Conservation (phyloP, 2,329 filamentous ascomycete genomes). For the Didymellaceae sp. region DNA sequence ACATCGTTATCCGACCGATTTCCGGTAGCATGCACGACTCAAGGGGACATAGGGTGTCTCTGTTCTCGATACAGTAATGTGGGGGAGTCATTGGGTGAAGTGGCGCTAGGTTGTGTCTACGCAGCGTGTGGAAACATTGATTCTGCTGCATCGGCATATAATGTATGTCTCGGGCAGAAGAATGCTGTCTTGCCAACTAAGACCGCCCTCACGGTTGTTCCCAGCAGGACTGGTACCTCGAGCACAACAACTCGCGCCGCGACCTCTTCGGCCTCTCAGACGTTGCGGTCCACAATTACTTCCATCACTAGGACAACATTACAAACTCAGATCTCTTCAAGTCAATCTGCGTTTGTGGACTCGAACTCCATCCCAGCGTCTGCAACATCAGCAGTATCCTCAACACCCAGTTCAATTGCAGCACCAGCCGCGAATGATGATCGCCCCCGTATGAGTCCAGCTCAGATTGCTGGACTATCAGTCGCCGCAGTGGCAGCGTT, state of each 20-base stretch:
- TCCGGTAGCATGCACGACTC: constrained; percentile 43
- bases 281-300: constrained; percentile 13
- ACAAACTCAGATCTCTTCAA: constrained; percentile 19
- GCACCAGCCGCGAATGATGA: constrained; percentile 21
- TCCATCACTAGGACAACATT: constrained; percentile 21
- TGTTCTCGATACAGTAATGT: constrained; percentile 48
- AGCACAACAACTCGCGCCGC: constrained; percentile 23
- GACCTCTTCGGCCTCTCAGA: constrained; percentile 13
- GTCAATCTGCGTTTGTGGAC: constrained; percentile 34
- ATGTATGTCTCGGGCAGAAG: constrained; percentile 45
- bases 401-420: constrained; percentile 21
- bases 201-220: constrained; percentile 41
- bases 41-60: constrained; percentile 43
- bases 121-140: constrained; percentile 39
- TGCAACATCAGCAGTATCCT: constrained; percentile 27
- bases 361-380: constrained; percentile 34
- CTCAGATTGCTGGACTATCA: constrained; percentile 48
- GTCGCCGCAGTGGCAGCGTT: constrained; percentile 48
- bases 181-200: constrained; percentile 47
- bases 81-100: constrained; percentile 48
- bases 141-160: constrained; percentile 40
- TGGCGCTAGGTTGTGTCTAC: constrained; percentile 48
- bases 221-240: constrained; percentile 25
- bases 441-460: constrained; percentile 42
- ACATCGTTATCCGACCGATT: constrained; percentile 43